Evolutionary conservation across 2,329 filamentous ascomycete genomes (phyloP).

Genomic region (Metarhizium brunneum): DNA sequence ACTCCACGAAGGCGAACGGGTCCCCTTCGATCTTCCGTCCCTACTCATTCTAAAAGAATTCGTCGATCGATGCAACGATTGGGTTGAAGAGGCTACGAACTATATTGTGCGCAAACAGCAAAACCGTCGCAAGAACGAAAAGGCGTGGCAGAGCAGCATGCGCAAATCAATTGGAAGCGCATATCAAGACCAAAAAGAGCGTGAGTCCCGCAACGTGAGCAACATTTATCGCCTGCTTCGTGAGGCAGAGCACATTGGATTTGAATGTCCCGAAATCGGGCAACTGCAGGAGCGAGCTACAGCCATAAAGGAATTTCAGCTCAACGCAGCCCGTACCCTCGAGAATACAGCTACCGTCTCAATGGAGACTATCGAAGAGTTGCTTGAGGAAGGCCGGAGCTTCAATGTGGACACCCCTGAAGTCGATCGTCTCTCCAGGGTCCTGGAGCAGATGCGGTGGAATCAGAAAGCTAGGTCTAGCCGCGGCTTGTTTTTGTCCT

Average conservation of each 20-base stretch:
- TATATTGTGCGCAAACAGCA: constrained; percentile 97
- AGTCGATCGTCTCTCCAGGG: constrained; percentile 68
- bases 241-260: constrained; percentile 78
- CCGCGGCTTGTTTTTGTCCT: constrained; percentile 56
- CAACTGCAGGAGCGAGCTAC: constrained; percentile 78
- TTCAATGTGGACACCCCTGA: constrained; percentile 92
- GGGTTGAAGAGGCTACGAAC: constrained; percentile 93
- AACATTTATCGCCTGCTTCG: constrained; percentile 79
- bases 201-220: constrained; percentile 77
- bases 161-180: constrained; percentile 54
- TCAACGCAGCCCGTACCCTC: constrained; percentile 62
- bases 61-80: constrained; percentile 93
- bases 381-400: constrained; percentile 79
- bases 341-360: constrained; percentile 54
- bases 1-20: constrained; percentile 89
- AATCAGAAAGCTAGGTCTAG: constrained; percentile 63
- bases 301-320: constrained; percentile 76
- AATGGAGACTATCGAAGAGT: constrained; percentile 71
- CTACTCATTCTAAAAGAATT: constrained; percentile 76
- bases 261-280: constrained; percentile 85
- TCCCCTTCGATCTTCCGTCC: constrained; percentile 80
- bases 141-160: constrained; percentile 66
- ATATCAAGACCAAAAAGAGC: constrained; percentile 64
- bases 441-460: constrained; percentile 84
- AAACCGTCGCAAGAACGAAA: constrained; percentile 91